Evolutionary conservation across 495 filamentous ascomycete species (phyloP).

Genomic region (Aspergillus bridgeri): DNA sequence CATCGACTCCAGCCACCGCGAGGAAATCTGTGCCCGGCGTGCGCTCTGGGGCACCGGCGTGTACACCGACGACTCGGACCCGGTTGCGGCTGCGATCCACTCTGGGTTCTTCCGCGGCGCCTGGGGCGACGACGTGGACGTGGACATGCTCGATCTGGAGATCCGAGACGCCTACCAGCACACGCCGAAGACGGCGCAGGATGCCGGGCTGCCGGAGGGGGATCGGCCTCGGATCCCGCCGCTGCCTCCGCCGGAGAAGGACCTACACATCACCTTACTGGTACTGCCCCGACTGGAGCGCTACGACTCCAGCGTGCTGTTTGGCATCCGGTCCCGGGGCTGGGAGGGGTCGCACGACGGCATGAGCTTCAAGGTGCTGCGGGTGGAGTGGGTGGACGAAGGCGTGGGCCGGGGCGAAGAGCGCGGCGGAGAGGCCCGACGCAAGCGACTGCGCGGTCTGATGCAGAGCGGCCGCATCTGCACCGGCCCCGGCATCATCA

Average conservation of each 20-base stretch:
- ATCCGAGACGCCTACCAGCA: slow-evolving; percentile 44
- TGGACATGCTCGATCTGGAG: slow-evolving; percentile 64
- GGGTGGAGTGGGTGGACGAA: slow-evolving; percentile 79
- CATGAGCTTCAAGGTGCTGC: slow-evolving; percentile 78
- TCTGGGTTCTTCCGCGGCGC: slow-evolving; percentile 87
- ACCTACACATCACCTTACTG: slow-evolving; percentile 79
- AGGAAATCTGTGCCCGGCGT: slow-evolving; percentile 74
- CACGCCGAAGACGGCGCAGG: slow-evolving; percentile 28
- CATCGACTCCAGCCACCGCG: slow-evolving; percentile 61
- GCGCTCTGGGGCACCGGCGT: slow-evolving; percentile 90
- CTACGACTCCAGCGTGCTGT: slow-evolving; percentile 69
- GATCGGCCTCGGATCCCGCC: slow-evolving; percentile 39
- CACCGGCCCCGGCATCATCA: slow-evolving; percentile 42
- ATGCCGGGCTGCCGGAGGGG: slow-evolving; percentile 18
- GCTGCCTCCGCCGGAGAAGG: slow-evolving; percentile 52
- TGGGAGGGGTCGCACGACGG: slow-evolving; percentile 75
- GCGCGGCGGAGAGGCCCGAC: slow-evolving; percentile 58
- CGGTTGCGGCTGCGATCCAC: slow-evolving; percentile 90
- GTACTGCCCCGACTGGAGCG: slow-evolving; percentile 74
- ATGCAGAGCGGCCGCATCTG: slow-evolving; percentile 48
- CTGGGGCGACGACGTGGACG: slow-evolving; percentile 72
- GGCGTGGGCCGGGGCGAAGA: slow-evolving; percentile 62
- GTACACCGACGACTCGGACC: slow-evolving; percentile 95
- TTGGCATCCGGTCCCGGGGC: slow-evolving; percentile 73
- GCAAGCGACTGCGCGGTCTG: slow-evolving; percentile 52